Percentiles rank a stretch among this genome's conserved stretches.
Conservation (phyloP, 345 rosid genomes). For the Mallotus nudiflorus region DNA sequence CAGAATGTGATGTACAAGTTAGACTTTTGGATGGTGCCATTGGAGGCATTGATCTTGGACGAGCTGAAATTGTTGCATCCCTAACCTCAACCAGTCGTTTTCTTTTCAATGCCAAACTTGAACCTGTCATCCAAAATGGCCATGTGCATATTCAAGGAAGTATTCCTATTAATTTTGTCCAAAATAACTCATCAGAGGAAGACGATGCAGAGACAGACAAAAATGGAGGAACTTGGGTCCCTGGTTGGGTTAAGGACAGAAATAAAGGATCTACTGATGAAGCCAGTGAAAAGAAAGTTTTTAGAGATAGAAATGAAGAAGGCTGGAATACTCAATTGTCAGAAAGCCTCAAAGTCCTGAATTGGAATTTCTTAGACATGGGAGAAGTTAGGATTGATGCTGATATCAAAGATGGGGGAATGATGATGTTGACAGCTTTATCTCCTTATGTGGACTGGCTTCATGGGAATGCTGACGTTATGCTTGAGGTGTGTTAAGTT, state of each 20-base stretch:
- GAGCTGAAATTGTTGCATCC: slow-evolving; percentile 95
- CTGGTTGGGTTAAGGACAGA: slow-evolving; percentile 80
- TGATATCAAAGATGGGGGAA: slow-evolving; percentile 97
- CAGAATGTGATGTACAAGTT: slow-evolving; percentile 96
- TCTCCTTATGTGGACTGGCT: slow-evolving; percentile 94
- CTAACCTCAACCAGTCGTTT: slow-evolving; percentile 86
- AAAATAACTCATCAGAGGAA: slow-evolving; percentile 55
- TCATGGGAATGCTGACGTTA: slow-evolving; percentile 88
- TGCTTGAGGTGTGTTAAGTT: slow-evolving; percentile 65
- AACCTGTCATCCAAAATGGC: slow-evolving; percentile 88
- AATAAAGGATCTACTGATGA: slow-evolving; percentile 51
- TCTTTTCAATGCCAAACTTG: slow-evolving; percentile 91
- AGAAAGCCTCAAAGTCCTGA: slow-evolving; percentile 80
- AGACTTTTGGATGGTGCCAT: slow-evolving; percentile 92
- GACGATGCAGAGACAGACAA: slow-evolving; percentile 60
- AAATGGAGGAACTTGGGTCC: slow-evolving; percentile 51
- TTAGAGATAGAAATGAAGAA: slow-evolving; percentile 77
- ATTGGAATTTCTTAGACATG: slow-evolving; percentile 87
- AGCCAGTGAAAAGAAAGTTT: slow-evolving; percentile 52
- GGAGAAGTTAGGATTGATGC: slow-evolving; percentile 97
- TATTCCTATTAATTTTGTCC: slow-evolving; percentile 77
- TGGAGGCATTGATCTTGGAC: slow-evolving; percentile 94
- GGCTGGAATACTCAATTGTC: slow-evolving; percentile 87
- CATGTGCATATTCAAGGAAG: slow-evolving; percentile 97
- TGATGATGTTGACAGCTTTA: slow-evolving; percentile 90